These are phyloP conservation scores for Leccinellum luteum DNA, from an alignment of 768 basidiomycete species.

Conservation along the genomic window DNA sequence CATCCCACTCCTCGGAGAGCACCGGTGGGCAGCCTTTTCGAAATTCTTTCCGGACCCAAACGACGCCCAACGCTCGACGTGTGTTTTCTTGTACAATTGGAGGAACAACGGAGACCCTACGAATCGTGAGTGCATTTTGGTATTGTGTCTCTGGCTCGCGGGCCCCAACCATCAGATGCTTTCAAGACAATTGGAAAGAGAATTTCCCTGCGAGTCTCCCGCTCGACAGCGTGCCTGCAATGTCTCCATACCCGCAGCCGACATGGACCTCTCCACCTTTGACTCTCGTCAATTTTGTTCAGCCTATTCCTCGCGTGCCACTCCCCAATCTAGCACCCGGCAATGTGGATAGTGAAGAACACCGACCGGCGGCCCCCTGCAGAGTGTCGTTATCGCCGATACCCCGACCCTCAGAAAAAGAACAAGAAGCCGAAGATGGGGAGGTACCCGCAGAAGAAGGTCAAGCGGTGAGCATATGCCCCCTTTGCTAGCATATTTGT, in stretches of 20 bases:
- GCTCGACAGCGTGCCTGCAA: constrained; percentile 13
- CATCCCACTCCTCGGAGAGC: constrained; percentile 28
- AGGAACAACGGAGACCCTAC: constrained; percentile 29
- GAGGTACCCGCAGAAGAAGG: neutral
- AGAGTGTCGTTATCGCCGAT: neutral
- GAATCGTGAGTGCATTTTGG: constrained; percentile 22
- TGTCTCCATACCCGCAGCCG: constrained; percentile 27
- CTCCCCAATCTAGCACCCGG: neutral
- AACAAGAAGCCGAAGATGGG: neutral
- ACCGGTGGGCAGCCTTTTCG: constrained; percentile 20
- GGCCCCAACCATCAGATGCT: neutral
- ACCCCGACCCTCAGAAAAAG: neutral
- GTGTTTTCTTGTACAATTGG: constrained; percentile 32
- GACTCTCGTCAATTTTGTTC: constrained; percentile 21
- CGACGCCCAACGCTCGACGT: constrained; percentile 14
- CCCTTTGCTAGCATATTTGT: neutral
- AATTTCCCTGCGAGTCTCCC: constrained; percentile 14
- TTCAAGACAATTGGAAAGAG: constrained; percentile 28
- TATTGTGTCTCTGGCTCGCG: neutral
- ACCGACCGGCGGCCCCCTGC: neutral
- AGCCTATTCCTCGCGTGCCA: constrained; percentile 18
- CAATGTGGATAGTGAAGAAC: neutral
- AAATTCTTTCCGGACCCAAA: neutral
- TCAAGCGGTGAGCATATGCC: constrained; percentile 2
- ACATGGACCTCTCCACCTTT: constrained; percentile 20